Evolutionary conservation across 1,284 basidiomycete species (phyloP).

Genomic region (Pseudozyma pruni): DNA sequence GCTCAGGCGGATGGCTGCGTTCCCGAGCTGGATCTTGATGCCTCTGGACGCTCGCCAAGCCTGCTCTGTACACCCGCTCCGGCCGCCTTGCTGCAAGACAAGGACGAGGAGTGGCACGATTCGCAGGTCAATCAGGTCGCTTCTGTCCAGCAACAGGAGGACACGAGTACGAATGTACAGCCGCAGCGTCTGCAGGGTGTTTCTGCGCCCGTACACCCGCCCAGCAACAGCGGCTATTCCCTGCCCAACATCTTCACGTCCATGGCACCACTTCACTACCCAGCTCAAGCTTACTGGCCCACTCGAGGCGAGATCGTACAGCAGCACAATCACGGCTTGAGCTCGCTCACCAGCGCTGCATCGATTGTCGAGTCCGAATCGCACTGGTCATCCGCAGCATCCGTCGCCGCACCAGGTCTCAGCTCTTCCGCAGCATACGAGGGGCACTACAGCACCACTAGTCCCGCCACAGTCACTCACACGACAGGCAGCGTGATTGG

Average conservation of each 20-base stretch:
- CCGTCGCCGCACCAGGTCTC: background rate
- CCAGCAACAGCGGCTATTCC: background rate
- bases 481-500: constrained; percentile 9
- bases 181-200: background rate
- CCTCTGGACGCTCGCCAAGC: constrained; percentile 1
- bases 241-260: constrained; percentile 21
- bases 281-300: constrained; percentile 29
- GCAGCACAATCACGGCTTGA: constrained; percentile 18
- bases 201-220: background rate
- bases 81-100: background rate
- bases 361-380: constrained; percentile 14
- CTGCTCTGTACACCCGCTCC: background rate
- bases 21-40: constrained; percentile 34
- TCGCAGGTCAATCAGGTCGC: no score
- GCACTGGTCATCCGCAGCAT: constrained; percentile 15
- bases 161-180: background rate
- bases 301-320: constrained; percentile 13
- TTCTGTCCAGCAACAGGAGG: background rate
- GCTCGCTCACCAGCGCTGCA: constrained; percentile 22
- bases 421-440: constrained; percentile 13
- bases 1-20: constrained; percentile 22
- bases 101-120: background rate
- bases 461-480: constrained; percentile 17
- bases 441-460: constrained; percentile 4
- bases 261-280: constrained; percentile 27